Conservation (phyloP, 2,329 filamentous ascomycete genomes). For the Golovinomyces cichoracearum region DNA sequence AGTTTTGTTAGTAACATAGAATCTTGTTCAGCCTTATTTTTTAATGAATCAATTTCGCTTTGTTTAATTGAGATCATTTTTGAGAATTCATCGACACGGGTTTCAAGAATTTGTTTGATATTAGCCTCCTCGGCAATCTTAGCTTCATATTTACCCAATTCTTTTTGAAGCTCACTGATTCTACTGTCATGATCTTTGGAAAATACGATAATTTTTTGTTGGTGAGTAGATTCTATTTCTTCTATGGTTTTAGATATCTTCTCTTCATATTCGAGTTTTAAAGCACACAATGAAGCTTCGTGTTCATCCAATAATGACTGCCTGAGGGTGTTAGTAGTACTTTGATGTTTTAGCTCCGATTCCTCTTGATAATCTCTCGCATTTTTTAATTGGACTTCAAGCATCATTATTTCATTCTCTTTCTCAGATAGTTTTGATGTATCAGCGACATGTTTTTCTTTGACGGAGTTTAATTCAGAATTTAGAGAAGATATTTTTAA, state of each 20-base stretch:
- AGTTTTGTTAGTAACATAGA: constrained; percentile 6
- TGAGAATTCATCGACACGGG: constrained; percentile 21
- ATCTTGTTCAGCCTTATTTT: constrained; percentile 19
- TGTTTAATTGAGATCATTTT: constrained; percentile 26
- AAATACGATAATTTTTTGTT: constrained; percentile 24
- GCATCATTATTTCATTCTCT: constrained; percentile 12
- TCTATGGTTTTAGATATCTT: constrained; percentile 11
- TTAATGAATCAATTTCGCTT: constrained; percentile 25
- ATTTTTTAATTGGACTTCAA: constrained; percentile 19
- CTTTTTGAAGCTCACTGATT: constrained; percentile 25
- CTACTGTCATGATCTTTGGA: constrained; percentile 24
- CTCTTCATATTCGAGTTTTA: constrained; percentile 18
- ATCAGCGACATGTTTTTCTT: constrained; percentile 19
- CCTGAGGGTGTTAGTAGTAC: constrained; percentile 22
- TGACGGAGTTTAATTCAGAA: constrained; percentile 22
- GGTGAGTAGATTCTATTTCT: constrained; percentile 22
- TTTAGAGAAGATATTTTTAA: constrained; percentile 9
- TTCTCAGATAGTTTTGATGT: constrained; percentile 15
- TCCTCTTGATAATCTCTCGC: constrained; percentile 13
- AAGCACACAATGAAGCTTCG: constrained; percentile 21
- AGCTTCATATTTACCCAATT: constrained; percentile 26
- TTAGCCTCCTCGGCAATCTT: constrained; percentile 22
- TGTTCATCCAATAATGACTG: constrained; percentile 25
- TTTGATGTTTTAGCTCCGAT: constrained; percentile 26
- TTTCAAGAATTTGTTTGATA: constrained; percentile 21